Evolutionary conservation across 768 basidiomycete genomes (phyloP).

Genomic region (Termitomyces eurrhizus): DNA sequence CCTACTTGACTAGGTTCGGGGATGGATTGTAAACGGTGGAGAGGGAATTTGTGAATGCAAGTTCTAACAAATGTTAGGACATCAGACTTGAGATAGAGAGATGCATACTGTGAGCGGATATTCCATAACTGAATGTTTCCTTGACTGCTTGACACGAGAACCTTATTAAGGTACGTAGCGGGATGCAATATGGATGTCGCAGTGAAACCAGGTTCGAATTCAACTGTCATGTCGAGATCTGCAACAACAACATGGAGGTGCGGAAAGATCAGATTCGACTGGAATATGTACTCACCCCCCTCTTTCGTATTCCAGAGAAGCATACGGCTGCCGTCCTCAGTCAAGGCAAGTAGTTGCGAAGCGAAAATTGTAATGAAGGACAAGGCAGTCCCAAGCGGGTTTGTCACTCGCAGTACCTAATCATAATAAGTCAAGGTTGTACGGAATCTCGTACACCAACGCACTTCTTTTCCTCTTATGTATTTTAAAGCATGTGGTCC

Average conservation of each 20-base stretch:
- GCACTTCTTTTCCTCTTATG: constrained; percentile 83
- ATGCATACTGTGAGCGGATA: constrained; percentile 68
- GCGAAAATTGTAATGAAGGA: constrained; percentile 77
- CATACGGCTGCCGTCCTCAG: constrained; percentile 74
- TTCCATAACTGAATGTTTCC: constrained; percentile 95
- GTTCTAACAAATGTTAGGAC: constrained; percentile 40
- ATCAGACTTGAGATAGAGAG: neutral
- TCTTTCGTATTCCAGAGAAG: constrained; percentile 69
- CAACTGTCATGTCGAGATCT: constrained; percentile 66
- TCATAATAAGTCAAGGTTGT: constrained; percentile 3
- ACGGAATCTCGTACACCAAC: constrained; percentile 8
- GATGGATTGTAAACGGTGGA: constrained; percentile 45
- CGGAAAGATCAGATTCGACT: neutral
- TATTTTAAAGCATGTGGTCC: constrained; percentile 73
- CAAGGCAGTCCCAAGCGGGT: constrained; percentile 60
- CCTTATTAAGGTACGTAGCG: constrained; percentile 94
- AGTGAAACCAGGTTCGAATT: constrained; percentile 80
- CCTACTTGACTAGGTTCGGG: constrained; percentile 18
- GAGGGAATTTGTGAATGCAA: constrained; percentile 76
- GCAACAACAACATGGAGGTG: constrained; percentile 5
- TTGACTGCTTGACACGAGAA: constrained; percentile 77
- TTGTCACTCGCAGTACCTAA: constrained; percentile 56
- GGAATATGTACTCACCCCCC: constrained; percentile 36
- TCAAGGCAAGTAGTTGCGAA: constrained; percentile 71
- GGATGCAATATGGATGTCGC: constrained; percentile 89